Percentiles rank a stretch among this genome's conserved stretches.
Evolutionary conservation across 768 basidiomycete species (phyloP).

Genomic region (Rhizopogon roseolus): DNA sequence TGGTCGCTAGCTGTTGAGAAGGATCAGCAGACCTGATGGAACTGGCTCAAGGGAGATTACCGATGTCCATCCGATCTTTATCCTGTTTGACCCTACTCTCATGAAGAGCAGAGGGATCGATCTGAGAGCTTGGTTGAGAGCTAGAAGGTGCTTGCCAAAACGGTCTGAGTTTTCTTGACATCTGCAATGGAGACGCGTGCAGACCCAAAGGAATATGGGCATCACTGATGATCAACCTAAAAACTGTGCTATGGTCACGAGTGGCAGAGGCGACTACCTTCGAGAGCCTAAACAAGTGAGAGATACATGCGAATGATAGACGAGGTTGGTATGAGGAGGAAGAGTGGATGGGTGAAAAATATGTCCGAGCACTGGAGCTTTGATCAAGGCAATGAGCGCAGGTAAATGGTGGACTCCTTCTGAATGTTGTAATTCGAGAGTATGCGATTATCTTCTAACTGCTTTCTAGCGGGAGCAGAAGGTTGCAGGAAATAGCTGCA

Average conservation of each 20-base stretch:
- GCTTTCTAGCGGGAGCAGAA: conserved; percentile 33
- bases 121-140: neutral
- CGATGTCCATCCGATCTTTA: conserved; percentile 22
- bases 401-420: too few relatives aligned
- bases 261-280: conserved; percentile 32
- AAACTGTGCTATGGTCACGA: conserved; percentile 3
- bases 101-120: conserved; percentile 10
- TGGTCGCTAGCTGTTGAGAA: conserved; percentile 14
- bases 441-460: too few relatives aligned
- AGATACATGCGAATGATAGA: conserved; percentile 16
- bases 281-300: conserved; percentile 23
- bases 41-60: conserved; percentile 10
- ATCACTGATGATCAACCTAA: neutral
- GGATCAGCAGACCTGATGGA: conserved; percentile 14
- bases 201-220: conserved; percentile 4
- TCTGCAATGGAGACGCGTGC: neutral
- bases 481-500: conserved; percentile 48
- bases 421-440: too few relatives aligned
- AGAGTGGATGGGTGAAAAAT: conserved; percentile 22
- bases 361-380: too few relatives aligned
- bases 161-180: neutral
- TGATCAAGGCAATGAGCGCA: too few relatives aligned
- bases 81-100: conserved; percentile 18
- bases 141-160: conserved; percentile 4
- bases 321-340: conserved; percentile 23